These are phyloP conservation scores for Senna tora DNA, from an alignment of 306 rosid genomes.

Conservation along the genomic window DNA sequence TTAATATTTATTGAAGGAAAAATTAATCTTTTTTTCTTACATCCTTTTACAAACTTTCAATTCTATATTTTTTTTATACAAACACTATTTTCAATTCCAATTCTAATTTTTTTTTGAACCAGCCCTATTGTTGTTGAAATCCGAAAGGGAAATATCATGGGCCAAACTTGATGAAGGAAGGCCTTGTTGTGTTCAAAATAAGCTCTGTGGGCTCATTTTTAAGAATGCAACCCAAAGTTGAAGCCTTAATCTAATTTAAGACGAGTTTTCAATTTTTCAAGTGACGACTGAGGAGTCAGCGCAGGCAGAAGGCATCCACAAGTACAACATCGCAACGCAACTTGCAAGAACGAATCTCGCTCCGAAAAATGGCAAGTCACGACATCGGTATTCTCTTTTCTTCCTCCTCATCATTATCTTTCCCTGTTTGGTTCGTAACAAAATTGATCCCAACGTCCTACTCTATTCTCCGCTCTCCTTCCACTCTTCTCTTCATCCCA, in stretches of 20 bases:
- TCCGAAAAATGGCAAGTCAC: constrained; percentile 59
- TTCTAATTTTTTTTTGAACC: too few relatives aligned
- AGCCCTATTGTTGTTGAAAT: too few relatives aligned
- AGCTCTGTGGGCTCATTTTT: too few relatives aligned
- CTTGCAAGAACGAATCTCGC: constrained; percentile 17
- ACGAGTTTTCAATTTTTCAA: neutral
- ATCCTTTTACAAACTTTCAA: too few relatives aligned
- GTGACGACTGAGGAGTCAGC: neutral
- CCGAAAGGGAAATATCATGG: too few relatives aligned
- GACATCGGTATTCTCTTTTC: constrained; percentile 43
- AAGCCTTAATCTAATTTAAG: neutral
- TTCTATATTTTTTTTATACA: too few relatives aligned
- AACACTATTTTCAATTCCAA: too few relatives aligned
- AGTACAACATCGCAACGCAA: neutral
- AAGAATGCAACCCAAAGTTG: neutral
- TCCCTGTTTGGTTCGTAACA: constrained; percentile 26
- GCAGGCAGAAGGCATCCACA: neutral
- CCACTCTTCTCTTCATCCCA: neutral
- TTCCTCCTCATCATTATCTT: neutral
- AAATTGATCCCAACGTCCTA: constrained; percentile 20
- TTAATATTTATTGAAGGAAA: too few relatives aligned
- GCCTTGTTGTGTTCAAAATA: too few relatives aligned
- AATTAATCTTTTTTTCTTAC: too few relatives aligned
- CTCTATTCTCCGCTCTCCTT: neutral
- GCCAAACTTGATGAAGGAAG: too few relatives aligned